A percentile compares a stretch with the other conserved stretches of the same genome.
phyloP scores from a whole-genome alignment of 345 rosid species.

The Turnera subulata region DNA sequence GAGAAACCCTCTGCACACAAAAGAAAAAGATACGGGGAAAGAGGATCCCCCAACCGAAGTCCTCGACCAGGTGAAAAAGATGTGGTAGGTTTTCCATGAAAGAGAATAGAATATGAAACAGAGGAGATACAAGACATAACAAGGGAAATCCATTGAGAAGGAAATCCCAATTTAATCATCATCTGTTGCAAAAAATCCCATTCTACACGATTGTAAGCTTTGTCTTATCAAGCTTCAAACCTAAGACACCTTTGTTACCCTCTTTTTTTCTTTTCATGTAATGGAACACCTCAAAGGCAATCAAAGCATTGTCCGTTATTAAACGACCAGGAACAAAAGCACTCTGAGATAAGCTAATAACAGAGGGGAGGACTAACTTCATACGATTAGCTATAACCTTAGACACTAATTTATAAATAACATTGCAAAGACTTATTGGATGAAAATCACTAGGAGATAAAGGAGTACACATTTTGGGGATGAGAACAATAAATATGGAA shows the following conservation, averaged over 20 bases:
- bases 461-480: neutral
- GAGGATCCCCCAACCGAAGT: neutral
- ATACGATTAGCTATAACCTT: neutral
- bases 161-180: neutral
- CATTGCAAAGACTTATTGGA: neutral
- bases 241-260: neutral
- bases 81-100: neutral
- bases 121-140: no score
- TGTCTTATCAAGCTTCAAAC: neutral
- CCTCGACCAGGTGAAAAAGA: neutral
- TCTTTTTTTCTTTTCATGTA: neutral
- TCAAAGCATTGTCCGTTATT: no score
- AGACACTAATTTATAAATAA: no score
- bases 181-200: neutral
- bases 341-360: neutral
- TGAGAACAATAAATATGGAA: no score
- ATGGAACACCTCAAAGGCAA: no score
- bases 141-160: neutral
- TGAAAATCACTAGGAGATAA: no score
- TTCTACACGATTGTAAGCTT: no score
- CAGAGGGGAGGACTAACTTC: neutral
- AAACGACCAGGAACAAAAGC: no score
- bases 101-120: neutral
- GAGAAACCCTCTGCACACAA: neutral
- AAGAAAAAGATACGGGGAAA: neutral